These are phyloP conservation scores for Nepenthes mirabilis DNA, from an alignment of 148 eudicot species.

Conservation along the genomic window DNA sequence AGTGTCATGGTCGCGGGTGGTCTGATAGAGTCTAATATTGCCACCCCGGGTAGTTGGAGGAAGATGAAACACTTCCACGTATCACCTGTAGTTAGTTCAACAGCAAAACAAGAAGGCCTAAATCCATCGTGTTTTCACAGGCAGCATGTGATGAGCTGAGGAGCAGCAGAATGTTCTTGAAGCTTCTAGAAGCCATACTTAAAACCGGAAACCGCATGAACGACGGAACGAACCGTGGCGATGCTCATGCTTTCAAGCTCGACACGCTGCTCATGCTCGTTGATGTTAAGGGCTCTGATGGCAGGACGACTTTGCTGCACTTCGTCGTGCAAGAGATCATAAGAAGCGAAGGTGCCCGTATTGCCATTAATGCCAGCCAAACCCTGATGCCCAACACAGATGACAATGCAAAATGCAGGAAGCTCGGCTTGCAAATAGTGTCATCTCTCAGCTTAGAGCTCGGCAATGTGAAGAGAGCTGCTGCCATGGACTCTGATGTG, in stretches of 20 bases:
- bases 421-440: slow-evolving; percentile 72
- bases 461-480: slow-evolving; percentile 74
- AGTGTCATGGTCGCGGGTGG: too few species aligned
- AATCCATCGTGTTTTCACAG: slow-evolving; percentile 22
- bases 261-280: slow-evolving; percentile 90
- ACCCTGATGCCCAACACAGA: slow-evolving; percentile 11
- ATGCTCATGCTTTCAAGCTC: slow-evolving; percentile 94
- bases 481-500: slow-evolving; percentile 84
- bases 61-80: too few species aligned
- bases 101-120: too few species aligned
- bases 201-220: slow-evolving; percentile 98
- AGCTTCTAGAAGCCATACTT: slow-evolving; percentile 88
- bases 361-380: slow-evolving; percentile 19
- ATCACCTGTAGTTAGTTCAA: too few species aligned
- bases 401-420: slow-evolving; percentile 67
- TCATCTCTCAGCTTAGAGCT: slow-evolving; percentile 70
- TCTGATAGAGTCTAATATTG: too few species aligned
- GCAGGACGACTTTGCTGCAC: slow-evolving; percentile 87
- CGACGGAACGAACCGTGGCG: slow-evolving; percentile 88
- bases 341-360: slow-evolving; percentile 70
- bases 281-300: slow-evolving; percentile 91
- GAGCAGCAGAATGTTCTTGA: slow-evolving; percentile 80
- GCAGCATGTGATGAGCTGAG: slow-evolving; percentile 92
- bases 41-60: too few species aligned
- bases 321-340: slow-evolving; percentile 94